Base-by-base conservation (phyloP, 2,329 filamentous ascomycete genomes). In the Mycogone perniciosa region DNA sequence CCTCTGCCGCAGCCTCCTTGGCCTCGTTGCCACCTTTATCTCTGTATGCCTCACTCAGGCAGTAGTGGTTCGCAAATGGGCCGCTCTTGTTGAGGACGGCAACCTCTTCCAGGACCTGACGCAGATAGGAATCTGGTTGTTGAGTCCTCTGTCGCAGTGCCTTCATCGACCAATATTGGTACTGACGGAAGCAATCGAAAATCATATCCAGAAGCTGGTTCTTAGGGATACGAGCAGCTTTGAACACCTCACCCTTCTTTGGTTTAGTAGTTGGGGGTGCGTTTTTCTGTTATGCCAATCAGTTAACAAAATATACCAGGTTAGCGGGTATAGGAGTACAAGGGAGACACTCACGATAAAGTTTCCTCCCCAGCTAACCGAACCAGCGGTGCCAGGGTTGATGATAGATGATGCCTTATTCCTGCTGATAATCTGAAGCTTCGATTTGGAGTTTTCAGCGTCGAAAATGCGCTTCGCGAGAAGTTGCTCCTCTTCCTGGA, bases 151-250 rank as follows among this genome's bases (percentile, higher is more conserved):
- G 77, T 56, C 89, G 89, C 59, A 99, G 80, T 5, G 86, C 82
- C 64, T 89, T 91, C 76, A 97, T 88, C n/a, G 87, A 84, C 91
- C 92, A 99, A 70, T 93, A 97, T 60, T 85, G 84, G 76, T 87
- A 95, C 62, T 86, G 76, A 51, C 85, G 81, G 81, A 96, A 99
- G 64, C 85, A 86, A 44, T 79, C 73, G 74, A 92, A 90, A 54
- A 99, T 84, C 57, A 82, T 79, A 71, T 96, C 91, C 70, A 95
- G 73, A 56, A 99, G 82, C 62, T 93, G 86, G 75, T 89, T 86
- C 68, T 91, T 84, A 41, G 89, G 85, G 71, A 97, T 91, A 71
- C 93, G 91, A 33, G 89, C 87, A 30, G 88, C 86, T 74, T 97
- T 96, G 67, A 71, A 62, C 70, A 89, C 85, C 60, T 88, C 85